Base-by-base conservation (phyloP, 306 rosid genomes). In the Cicer judaicum region DNA sequence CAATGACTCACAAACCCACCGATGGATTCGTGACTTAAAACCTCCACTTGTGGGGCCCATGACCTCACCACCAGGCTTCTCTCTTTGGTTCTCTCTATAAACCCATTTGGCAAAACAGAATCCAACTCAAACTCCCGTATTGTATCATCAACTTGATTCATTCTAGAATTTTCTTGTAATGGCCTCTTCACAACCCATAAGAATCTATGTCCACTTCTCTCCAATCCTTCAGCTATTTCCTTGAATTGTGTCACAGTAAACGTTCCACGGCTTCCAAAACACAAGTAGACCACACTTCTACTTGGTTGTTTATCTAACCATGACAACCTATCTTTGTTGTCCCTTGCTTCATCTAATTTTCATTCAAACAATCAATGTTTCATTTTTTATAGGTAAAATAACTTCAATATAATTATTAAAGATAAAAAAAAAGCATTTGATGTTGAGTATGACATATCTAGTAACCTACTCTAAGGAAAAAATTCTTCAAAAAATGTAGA, bases 41-140 rank as follows among this genome's bases (percentile, higher is more conserved):
- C n/a, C n/a, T n/a, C n/a, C 41, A 81, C 84, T 12, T 81, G 84
- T 1, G 84, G 74, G 40, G 74, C 84, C 84, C 84, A 81, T 0
- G 74, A 56, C 4, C 7, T 39, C 11, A 81, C 78, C 56, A 81
- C 84, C 7, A 81, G 12, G 0, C 81, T 81, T 6, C 69, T 55
- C 18, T 44, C 74, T 67, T 70, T 76, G 6, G 81, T 81, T n/a
- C 81, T 76, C 68, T 81, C 74, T 0, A 64, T 10, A 40, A 81
- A 81, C 57, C 84, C 81, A 63, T 18, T 46, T 38, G 81, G 81
- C 21, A 76, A 16, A 7, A 64, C 49, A 0, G 74, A 76, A 39
- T 7, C 3, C 68, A 70, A 16, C 3, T 76, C 70, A 3, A 81
- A 81, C 3, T 64, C 57, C 8, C 6, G 42, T 3, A 57, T 9